Base-by-base conservation (phyloP, 139 green algal species). In the Closterium sp. region DNA sequence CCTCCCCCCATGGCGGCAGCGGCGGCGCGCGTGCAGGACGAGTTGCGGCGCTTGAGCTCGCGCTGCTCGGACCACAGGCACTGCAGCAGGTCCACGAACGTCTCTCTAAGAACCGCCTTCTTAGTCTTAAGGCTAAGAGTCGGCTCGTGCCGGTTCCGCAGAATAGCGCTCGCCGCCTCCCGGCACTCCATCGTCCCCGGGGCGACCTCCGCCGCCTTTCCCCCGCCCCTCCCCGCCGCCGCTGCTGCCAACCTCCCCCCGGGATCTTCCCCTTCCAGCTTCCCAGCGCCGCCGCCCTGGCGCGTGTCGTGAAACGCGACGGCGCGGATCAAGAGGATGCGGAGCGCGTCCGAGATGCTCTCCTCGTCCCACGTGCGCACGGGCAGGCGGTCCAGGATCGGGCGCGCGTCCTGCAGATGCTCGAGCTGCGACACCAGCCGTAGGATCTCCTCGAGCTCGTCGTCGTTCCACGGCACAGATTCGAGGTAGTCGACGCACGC, bases 301-400 rank as follows among this genome's bases (percentile, higher is more conserved):
- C 83, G 83, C 21, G 21, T 86, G 83, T 86, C 83, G 83, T 86
- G 83, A 33, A 86, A 86, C 30, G 83, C 83, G 83, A 86, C 83
- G 83, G 83, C 83, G 83, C 83, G 83, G 83, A 86, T 86, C 21
- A 86, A 23, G 21, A 86, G 83, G 30, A 86, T 86, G 2, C 83
- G 83, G 16, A 86, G 83, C 83, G 83, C 83, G 83, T 86, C 83
- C 19, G 83, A 86, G n/a, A 86, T 86, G 83, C 83, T 86, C 83
- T 86, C 83, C 83, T 86, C 83, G 83, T 86, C 83, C 83, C 83
- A 86, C 83, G 83, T 86, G 83, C 83, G 83, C 83, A 86, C 83
- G 9, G 83, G 83, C 83, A 86, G 83, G 25, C 83, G 83, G 83
- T 86, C 83, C 21, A 86, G 83, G 30, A 86, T 33, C 83, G 83